Evolutionary conservation across 23 red algal species (phyloP).

Genomic region (Gracilaria caudata): DNA sequence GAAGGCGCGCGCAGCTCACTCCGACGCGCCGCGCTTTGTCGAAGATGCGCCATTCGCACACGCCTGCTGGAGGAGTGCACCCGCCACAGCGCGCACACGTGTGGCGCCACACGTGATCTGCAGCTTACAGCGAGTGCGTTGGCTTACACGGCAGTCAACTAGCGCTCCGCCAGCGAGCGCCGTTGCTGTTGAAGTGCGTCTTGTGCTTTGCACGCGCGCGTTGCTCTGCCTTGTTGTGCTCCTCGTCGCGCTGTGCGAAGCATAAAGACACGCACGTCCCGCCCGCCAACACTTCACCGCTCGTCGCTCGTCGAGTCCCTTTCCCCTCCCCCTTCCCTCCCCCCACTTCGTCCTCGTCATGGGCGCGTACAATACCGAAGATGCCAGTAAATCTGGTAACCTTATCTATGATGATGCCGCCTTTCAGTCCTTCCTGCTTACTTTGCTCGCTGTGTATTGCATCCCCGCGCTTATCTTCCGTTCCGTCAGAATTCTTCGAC

Average conservation of each 20-base stretch:
- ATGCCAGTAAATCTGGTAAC: slow-evolving; percentile 29
- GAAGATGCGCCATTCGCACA: no score
- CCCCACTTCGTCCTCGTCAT: background rate
- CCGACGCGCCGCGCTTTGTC: no score
- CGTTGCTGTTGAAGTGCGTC: background rate
- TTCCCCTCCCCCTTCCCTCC: background rate
- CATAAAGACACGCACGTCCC: no score
- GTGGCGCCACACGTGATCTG: background rate
- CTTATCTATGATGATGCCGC: slow-evolving; percentile 76
- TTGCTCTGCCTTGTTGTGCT: slow-evolving; percentile 4
- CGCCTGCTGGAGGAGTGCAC: no score
- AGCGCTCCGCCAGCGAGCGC: slow-evolving; percentile 10
- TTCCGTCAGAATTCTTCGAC: background rate
- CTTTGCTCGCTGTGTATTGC: slow-evolving; percentile 63
- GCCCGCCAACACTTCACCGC: background rate
- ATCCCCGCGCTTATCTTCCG: slow-evolving; percentile 42
- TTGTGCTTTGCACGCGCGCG: background rate
- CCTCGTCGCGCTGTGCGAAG: no score
- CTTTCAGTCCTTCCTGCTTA: slow-evolving; percentile 71
- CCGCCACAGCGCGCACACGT: background rate
- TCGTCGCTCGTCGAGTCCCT: background rate
- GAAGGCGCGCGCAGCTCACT: no score
- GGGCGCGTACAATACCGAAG: slow-evolving; percentile 32
- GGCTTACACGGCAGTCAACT: slow-evolving; percentile 20
- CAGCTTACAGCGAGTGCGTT: background rate